Conservation (phyloP, 2,329 filamentous ascomycete species). For the Pseudogymnoascus sp. region DNA sequence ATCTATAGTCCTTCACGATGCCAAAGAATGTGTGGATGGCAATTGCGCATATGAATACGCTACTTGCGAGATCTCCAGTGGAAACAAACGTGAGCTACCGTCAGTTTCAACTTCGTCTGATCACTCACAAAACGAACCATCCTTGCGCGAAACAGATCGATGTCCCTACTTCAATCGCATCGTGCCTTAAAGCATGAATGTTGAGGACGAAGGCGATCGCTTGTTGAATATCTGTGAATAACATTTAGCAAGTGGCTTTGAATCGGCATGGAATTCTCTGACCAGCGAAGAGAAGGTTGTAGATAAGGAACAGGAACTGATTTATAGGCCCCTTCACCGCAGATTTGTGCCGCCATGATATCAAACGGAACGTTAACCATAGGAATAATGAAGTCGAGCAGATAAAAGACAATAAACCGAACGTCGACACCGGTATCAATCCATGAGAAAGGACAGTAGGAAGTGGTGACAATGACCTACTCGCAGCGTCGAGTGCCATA, state of each 20-base stretch:
- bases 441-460: conserved; percentile 28
- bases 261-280: neutral
- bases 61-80: conserved; percentile 41
- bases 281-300: conserved; percentile 55
- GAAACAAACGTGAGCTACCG: neutral
- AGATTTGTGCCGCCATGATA: conserved; percentile 20
- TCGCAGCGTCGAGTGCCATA: conserved; percentile 15
- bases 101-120: conserved; percentile 3
- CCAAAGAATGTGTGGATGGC: conserved; percentile 58
- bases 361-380: conserved; percentile 32
- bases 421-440: conserved; percentile 35
- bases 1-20: conserved; percentile 46
- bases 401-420: conserved; percentile 40
- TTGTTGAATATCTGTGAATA: conserved; percentile 51
- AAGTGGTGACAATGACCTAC: conserved; percentile 21
- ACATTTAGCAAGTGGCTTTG: neutral
- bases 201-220: conserved; percentile 56
- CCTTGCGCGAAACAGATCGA: conserved; percentile 54
- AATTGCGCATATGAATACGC: conserved; percentile 58
- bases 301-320: conserved; percentile 60
- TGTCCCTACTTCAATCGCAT: conserved; percentile 45
- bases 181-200: conserved; percentile 44
- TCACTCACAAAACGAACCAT: conserved; percentile 42
- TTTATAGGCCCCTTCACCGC: conserved; percentile 36
- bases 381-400: conserved; percentile 34